A percentile compares a stretch with the other conserved stretches of the same genome.
These are phyloP conservation scores for Heliophila coronopifolia DNA, from an alignment of 441 rosid species.

Conservation along the genomic window DNA sequence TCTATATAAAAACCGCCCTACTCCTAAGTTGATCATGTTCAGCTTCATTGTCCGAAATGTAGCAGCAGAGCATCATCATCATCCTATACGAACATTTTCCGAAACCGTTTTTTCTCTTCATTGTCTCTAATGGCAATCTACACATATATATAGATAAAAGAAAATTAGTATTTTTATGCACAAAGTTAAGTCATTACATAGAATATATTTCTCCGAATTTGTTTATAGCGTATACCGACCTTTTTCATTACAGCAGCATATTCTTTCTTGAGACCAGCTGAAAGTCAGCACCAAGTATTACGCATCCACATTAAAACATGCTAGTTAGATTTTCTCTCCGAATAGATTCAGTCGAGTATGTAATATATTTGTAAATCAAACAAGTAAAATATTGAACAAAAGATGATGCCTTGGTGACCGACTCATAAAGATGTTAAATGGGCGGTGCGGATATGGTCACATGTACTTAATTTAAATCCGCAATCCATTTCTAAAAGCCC, in stretches of 20 bases:
- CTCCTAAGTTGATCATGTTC: too few species aligned
- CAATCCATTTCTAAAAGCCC: too few species aligned
- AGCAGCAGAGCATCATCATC: too few species aligned
- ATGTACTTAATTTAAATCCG: too few species aligned
- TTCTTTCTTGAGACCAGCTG: slow-evolving; percentile 79
- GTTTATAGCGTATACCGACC: slow-evolving; percentile 38
- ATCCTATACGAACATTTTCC: slow-evolving; percentile 63
- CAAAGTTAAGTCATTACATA: not conserved
- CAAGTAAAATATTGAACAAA: not conserved
- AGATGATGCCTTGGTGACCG: not conserved
- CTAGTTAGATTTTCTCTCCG: not conserved
- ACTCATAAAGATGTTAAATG: too few species aligned
- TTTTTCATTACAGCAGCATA: slow-evolving; percentile 72
- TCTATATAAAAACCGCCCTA: too few species aligned
- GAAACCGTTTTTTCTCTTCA: slow-evolving; percentile 56
- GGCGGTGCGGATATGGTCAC: too few species aligned
- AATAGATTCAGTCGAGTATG: too few species aligned
- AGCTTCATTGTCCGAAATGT: too few species aligned
- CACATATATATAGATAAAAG: too few species aligned
- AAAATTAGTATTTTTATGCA: not conserved
- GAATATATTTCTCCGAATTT: not conserved
- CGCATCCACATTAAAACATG: not conserved
- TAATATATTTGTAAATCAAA: too few species aligned
- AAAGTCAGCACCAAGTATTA: slow-evolving; percentile 15
- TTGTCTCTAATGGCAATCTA: slow-evolving; percentile 58